These are phyloP conservation scores for Phialophora macrospora DNA, from an alignment of 2,329 filamentous ascomycete species.

Conservation along the genomic window DNA sequence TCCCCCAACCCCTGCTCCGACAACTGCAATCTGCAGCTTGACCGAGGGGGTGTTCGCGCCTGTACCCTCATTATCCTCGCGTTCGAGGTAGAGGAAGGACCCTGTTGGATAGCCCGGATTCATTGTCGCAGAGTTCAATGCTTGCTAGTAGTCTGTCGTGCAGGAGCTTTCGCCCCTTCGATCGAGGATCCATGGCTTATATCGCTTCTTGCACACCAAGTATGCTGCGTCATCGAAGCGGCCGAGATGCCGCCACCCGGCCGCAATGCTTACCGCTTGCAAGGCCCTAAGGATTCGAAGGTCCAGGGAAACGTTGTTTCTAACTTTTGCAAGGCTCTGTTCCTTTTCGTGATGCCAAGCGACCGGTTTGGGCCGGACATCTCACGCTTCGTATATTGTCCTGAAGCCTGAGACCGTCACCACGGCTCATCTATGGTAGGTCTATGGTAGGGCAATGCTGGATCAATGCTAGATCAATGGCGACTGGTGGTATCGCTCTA, in stretches of 20 bases:
- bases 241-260: neutral
- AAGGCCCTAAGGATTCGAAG: neutral
- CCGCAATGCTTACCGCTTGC: neutral
- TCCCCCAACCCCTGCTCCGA: conserved; percentile 44
- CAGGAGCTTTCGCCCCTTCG: neutral
- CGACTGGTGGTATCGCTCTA: neutral
- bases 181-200: neutral
- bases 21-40: conserved; percentile 26
- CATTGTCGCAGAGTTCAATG: neutral
- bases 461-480: neutral
- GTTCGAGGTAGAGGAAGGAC: conserved; percentile 7
- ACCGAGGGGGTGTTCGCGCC: neutral
- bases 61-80: neutral
- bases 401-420: neutral
- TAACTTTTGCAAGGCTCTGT: neutral
- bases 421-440: neutral
- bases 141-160: neutral
- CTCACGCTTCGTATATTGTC: neutral
- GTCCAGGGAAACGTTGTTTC: neutral
- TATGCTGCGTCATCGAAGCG: neutral
- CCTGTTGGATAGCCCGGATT: conserved; percentile 10
- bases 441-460: neutral
- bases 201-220: neutral
- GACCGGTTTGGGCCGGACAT: neutral
- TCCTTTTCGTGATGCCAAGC: neutral